Base-by-base conservation (phyloP, 2,329 filamentous ascomycete genomes). In the Colletotrichum tropicale region DNA sequence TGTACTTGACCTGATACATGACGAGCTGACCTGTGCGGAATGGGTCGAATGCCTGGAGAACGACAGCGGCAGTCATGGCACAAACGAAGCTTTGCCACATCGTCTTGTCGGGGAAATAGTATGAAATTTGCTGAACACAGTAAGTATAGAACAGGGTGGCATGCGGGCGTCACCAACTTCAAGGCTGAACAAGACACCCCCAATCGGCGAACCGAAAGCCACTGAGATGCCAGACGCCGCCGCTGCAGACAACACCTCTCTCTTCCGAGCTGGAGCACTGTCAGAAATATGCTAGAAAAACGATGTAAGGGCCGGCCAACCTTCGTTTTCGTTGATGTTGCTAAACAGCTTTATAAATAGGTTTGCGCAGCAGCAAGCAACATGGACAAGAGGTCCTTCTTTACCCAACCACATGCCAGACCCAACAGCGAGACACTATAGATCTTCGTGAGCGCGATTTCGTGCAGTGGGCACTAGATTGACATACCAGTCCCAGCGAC, bases 41-140 rank as follows among this genome's bases (percentile, higher is more conserved):
- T 6, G 97, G 97, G 82, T 99, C 97, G 77, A 98, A 91, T 7
- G 95, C 95, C 84, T 98, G 96, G 6, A 99, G 89, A 16, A 96
- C 95, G 48, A 98, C 95, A 21, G 97, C 96, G 18, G 96, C 97
- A n/a, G 98, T 95, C 96, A 98, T 98, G 82, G 97, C 97, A 81
- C 97, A 98, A 55, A 99, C 97, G 82, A 99, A 99, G 81, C 96
- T 98, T 84, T 98, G 97, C 97, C 97, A 99, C 97, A 99, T 98
- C 12, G 97, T 98, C 85, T 98, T 98, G 85, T 98, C 96, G 0
- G 97, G 96, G 80, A 98, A 98, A 84, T 98, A 98, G 84, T 98
- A 98, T 1, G 96, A 98, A 4, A 98, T 88, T 90, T 98, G 95
- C 91, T 94, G n/a, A 6, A 34, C 8, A 12, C n/a, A 15, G 72